Evolutionary conservation across 768 basidiomycete species (phyloP).

Genomic region (Russula virescens): DNA sequence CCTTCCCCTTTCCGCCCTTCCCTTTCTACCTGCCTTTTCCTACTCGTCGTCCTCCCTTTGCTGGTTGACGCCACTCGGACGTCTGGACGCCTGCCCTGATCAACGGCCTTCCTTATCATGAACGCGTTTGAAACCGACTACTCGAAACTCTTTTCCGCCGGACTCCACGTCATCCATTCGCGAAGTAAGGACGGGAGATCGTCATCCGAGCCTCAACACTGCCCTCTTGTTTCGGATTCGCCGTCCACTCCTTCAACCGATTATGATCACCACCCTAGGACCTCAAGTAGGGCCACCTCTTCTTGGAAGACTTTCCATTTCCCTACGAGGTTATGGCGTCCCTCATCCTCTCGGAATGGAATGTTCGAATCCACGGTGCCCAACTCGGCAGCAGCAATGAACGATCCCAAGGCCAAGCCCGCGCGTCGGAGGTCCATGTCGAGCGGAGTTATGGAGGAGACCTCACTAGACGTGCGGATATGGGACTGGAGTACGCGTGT

Average conservation of each 20-base stretch:
- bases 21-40: conserved; percentile 15
- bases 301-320: conserved; percentile 9
- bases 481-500: conserved; percentile 16
- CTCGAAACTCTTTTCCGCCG: conserved; percentile 22
- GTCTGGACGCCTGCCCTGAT: background rate
- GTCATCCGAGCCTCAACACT: background rate
- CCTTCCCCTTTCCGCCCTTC: conserved; percentile 3
- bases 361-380: background rate
- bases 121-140: conserved; percentile 18
- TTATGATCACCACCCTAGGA: background rate
- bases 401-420: background rate
- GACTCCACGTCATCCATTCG: conserved; percentile 20
- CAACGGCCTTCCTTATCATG: background rate
- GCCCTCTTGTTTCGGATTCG: background rate
- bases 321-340: conserved; percentile 5
- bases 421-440: background rate
- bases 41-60: background rate
- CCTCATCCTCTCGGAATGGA: background rate
- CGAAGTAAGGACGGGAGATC: conserved; percentile 2
- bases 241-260: background rate
- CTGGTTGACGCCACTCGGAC: background rate
- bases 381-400: background rate
- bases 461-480: conserved; percentile 12
- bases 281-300: background rate
- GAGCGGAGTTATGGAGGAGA: conserved; percentile 1